phyloP scores from a whole-genome alignment of 192 early-diverging fungal species.

The Mycoemilia scoparia region DNA sequence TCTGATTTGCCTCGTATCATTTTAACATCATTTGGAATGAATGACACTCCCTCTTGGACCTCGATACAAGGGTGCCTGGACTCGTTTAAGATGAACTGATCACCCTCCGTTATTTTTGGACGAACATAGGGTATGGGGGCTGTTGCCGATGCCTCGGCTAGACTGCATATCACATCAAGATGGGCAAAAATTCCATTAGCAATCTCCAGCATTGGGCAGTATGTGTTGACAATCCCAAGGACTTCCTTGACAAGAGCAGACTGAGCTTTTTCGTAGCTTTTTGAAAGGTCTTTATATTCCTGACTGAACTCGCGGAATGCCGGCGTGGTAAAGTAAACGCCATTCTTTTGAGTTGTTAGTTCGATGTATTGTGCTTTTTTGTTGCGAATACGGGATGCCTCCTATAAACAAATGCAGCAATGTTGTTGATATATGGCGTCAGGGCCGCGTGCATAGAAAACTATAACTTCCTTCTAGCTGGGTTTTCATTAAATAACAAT shows the following conservation, averaged over 20 bases:
- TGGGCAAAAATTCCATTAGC: slow-evolving; percentile 60
- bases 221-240: slow-evolving; percentile 67
- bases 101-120: slow-evolving; percentile 39
- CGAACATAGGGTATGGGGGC: slow-evolving; percentile 75
- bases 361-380: slow-evolving; percentile 56
- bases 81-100: slow-evolving; percentile 44
- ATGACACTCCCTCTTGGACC: slow-evolving; percentile 72
- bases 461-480: neutral
- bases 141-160: slow-evolving; percentile 66
- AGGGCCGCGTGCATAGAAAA: slow-evolving; percentile 1
- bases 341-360: slow-evolving; percentile 71
- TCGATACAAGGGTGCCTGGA: slow-evolving; percentile 89
- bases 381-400: slow-evolving; percentile 48
- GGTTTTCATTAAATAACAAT: slow-evolving; percentile 6
- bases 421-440: no score
- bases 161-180: slow-evolving; percentile 74
- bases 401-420: no score
- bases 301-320: slow-evolving; percentile 43
- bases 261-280: slow-evolving; percentile 52
- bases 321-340: slow-evolving; percentile 71
- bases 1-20: slow-evolving; percentile 48
- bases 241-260: slow-evolving; percentile 66
- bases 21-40: slow-evolving; percentile 85
- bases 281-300: slow-evolving; percentile 35
- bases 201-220: slow-evolving; percentile 62